Conservation (phyloP, 108 stramenopile genomes). For the Tribonema minus region DNA sequence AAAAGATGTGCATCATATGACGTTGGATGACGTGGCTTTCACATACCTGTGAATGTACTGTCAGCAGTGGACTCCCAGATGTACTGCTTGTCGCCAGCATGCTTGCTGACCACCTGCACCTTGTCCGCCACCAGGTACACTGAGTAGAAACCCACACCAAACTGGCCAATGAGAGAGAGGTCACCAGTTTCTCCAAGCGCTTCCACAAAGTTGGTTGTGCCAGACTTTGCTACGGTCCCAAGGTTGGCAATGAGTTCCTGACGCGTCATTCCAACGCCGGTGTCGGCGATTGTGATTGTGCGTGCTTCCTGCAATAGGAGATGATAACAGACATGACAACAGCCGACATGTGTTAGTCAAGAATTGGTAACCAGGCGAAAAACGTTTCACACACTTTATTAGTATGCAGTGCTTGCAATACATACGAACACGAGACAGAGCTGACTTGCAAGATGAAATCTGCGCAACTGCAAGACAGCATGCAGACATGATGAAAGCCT, state of each 20-base stretch:
- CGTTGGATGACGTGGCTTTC: not conserved
- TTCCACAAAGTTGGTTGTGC: constrained; percentile 97
- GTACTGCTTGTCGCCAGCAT: constrained; percentile 85
- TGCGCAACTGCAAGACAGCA: too few species aligned
- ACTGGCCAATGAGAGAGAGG: constrained; percentile 91
- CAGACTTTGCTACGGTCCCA: constrained; percentile 97
- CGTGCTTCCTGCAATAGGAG: constrained; percentile 57
- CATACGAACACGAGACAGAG: too few species aligned
- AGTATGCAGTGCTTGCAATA: too few species aligned
- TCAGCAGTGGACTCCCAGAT: constrained; percentile 93
- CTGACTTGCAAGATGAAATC: too few species aligned
- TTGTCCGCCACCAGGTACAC: constrained; percentile 63
- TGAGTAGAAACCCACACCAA: constrained; percentile 99
- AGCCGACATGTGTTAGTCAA: too few species aligned
- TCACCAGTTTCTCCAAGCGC: constrained; percentile 74
- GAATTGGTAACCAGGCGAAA: too few species aligned
- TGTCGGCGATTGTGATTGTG: constrained; percentile 91
- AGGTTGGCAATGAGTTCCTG: constrained; percentile 87
- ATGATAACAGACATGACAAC: too few species aligned
- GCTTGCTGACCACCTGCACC: constrained; percentile 80
- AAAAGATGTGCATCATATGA: not conserved
- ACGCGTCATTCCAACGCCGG: constrained; percentile 97
- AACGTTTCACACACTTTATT: too few species aligned
- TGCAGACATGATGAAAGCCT: too few species aligned
- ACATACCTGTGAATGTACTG: constrained; percentile 62